These are phyloP conservation scores for Leptodontidium sp. DNA, from an alignment of 2,329 filamentous ascomycete genomes.

Conservation along the genomic window DNA sequence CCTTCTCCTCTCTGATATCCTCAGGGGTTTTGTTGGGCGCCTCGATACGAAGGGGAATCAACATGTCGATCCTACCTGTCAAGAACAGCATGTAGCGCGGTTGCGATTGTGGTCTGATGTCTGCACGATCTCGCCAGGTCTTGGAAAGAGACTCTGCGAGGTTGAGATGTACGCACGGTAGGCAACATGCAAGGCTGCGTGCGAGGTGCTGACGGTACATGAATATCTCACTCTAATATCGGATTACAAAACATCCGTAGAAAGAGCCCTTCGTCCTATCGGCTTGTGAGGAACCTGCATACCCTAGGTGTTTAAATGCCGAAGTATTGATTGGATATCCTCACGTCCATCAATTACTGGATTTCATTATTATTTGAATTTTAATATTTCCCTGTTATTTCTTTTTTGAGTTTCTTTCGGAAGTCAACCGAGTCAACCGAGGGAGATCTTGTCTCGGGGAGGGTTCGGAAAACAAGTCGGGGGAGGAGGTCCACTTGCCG, in stretches of 20 bases:
- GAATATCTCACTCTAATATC: constrained; percentile 10
- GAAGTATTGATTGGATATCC: neutral
- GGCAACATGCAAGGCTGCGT: constrained; percentile 8
- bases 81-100: neutral
- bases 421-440: neutral
- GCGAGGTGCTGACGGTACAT: constrained; percentile 4
- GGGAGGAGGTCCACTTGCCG: neutral
- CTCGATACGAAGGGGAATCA: neutral
- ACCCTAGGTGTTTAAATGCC: neutral
- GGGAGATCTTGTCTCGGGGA: neutral
- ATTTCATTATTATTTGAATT: neutral
- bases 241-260: constrained; percentile 6
- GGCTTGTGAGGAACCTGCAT: neutral
- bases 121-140: neutral
- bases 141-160: neutral
- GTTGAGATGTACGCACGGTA: neutral
- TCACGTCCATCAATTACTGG: neutral
- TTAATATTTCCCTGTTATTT: neutral
- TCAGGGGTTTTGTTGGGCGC: neutral
- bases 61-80: neutral
- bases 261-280: neutral
- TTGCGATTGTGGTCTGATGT: neutral
- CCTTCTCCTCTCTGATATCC: neutral
- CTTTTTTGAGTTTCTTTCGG: neutral
- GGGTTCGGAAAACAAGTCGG: neutral